These are phyloP conservation scores for Salix exigua DNA, from an alignment of 345 rosid species.

Conservation along the genomic window DNA sequence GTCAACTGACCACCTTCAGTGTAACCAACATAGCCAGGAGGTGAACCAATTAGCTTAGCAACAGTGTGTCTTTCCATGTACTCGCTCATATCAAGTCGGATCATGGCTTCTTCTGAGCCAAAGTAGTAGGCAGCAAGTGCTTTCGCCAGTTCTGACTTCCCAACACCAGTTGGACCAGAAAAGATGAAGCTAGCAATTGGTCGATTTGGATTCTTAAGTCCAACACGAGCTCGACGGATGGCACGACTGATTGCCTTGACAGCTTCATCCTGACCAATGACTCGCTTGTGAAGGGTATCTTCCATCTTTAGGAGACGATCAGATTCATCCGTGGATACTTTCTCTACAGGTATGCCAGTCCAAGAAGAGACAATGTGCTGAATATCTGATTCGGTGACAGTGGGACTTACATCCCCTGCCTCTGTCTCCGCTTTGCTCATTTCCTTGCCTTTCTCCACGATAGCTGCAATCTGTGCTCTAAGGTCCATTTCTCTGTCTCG, in stretches of 20 bases:
- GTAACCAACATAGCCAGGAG: conserved; percentile 98
- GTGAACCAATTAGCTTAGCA: conserved; percentile 95
- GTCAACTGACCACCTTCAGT: conserved; percentile 97
- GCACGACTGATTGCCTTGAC: conserved; percentile 94
- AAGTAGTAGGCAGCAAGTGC: conserved; percentile 92
- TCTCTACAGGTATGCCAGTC: conserved; percentile 99
- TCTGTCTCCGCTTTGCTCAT: conserved; percentile 90
- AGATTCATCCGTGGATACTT: conserved; percentile 93
- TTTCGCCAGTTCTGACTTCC: conserved; percentile 96
- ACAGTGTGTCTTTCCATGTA: conserved; percentile 98
- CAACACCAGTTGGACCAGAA: conserved; percentile 99
- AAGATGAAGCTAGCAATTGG: conserved; percentile 98
- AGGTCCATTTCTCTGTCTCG: conserved; percentile 96
- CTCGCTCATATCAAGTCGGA: conserved; percentile 97
- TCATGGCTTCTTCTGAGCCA: conserved; percentile 98
- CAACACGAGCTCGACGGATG: conserved; percentile 95
- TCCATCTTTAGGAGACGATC: conserved; percentile 95
- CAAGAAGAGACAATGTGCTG: conserved; percentile 90
- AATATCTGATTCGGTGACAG: conserved; percentile 79
- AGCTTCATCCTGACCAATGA: conserved; percentile 98
- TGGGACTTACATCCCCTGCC: conserved; percentile 80
- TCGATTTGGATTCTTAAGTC: conserved; percentile 89
- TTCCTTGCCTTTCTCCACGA: conserved; percentile 87
- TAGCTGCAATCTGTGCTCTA: conserved; percentile 77
- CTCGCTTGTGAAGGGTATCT: conserved; percentile 82